Evolutionary conservation across 176 grass and related monocot species (phyloP).

Genomic region (Areca catechu): DNA sequence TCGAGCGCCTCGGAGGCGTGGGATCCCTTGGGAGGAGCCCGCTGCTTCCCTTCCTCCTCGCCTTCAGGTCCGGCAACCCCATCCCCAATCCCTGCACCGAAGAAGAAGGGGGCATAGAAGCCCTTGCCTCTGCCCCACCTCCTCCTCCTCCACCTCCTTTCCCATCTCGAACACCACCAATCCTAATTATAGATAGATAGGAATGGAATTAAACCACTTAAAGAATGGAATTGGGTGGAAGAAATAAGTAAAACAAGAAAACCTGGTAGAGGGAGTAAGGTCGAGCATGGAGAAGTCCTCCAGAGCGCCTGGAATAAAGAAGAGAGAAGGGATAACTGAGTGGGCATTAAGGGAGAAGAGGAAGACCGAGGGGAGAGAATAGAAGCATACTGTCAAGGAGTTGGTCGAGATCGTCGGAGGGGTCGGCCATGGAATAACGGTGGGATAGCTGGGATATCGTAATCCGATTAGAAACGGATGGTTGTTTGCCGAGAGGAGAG

Average conservation of each 20-base stretch:
- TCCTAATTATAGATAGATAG: conserved; percentile 6
- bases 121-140: background rate
- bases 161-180: conserved; percentile 1
- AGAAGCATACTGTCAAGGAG: conserved; percentile 25
- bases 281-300: conserved; percentile 29
- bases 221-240: background rate
- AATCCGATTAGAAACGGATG: too few species aligned
- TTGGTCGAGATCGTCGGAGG: conserved; percentile 31
- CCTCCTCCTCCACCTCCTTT: background rate
- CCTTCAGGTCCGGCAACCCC: conserved; percentile 59
- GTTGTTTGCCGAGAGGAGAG: too few species aligned
- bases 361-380: background rate
- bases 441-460: too few species aligned
- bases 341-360: background rate
- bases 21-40: conserved; percentile 22
- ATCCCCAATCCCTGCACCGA: conserved; percentile 47
- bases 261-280: conserved; percentile 3
- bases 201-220: background rate
- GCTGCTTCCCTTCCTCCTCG: conserved; percentile 49
- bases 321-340: background rate
- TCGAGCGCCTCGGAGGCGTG: conserved; percentile 88
- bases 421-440: conserved; percentile 27
- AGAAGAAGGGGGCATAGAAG: background rate
- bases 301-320: conserved; percentile 29
- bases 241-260: background rate